These are phyloP conservation scores for Pistacia atlantica DNA, from an alignment of 345 rosid species.

Conservation along the genomic window DNA sequence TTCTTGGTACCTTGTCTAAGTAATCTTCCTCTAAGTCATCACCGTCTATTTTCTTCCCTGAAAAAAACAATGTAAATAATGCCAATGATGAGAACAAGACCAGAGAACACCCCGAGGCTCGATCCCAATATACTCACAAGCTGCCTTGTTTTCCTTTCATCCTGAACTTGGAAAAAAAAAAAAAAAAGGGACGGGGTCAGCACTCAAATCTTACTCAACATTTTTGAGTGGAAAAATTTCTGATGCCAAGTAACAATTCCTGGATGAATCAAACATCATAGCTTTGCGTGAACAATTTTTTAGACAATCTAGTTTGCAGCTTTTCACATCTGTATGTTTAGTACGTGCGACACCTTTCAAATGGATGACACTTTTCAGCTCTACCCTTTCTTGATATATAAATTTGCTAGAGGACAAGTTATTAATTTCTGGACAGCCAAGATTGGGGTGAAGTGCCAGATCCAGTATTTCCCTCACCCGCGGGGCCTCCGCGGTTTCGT, in stretches of 20 bases:
- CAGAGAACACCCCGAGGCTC: background rate
- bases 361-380: background rate
- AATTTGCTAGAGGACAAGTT: background rate
- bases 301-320: background rate
- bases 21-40: background rate
- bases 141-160: background rate
- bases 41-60: background rate
- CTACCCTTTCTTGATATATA: background rate
- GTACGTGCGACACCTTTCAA: background rate
- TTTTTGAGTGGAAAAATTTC: background rate
- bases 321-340: background rate
- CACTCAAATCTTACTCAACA: background rate
- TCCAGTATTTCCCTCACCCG: too few species aligned
- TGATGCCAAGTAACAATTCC: background rate
- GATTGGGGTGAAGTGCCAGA: too few species aligned
- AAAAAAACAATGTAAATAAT: background rate
- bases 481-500: too few species aligned
- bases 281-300: background rate
- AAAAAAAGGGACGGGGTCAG: too few species aligned
- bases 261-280: background rate
- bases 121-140: background rate
- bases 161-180: background rate
- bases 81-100: background rate
- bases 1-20: background rate
- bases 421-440: background rate